A percentile compares a stretch with the other conserved stretches of the same genome.
Conservation (phyloP, 1,139 yeast genomes). For the Spathaspora sp. region DNA sequence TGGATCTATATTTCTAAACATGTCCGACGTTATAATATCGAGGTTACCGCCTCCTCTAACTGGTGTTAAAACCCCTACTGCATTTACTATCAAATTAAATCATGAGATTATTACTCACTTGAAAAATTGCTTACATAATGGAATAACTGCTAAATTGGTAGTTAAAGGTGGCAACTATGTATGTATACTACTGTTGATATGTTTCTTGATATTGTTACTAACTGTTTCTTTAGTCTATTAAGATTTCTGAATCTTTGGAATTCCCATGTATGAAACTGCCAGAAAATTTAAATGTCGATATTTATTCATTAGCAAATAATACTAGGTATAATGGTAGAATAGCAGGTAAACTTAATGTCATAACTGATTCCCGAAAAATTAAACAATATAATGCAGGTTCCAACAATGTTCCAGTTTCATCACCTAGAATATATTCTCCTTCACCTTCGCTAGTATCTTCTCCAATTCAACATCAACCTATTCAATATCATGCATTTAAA, state of each 20-base stretch:
- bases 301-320: conserved; percentile 21
- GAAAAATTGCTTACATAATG: conserved; percentile 16
- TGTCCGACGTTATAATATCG: not conserved
- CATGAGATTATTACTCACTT: conserved; percentile 25
- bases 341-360: conserved; percentile 30
- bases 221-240: conserved; percentile 24
- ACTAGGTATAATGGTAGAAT: conserved; percentile 30
- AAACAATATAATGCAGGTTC: conserved; percentile 16
- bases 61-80: not conserved
- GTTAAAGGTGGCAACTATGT: conserved; percentile 38
- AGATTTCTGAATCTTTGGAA: conserved; percentile 24
- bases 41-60: conserved; percentile 3
- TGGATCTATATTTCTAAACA: not conserved
- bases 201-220: conserved; percentile 3
- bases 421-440: conserved; percentile 10
- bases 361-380: conserved; percentile 31
- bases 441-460: conserved; percentile 5
- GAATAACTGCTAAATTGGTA: conserved; percentile 29
- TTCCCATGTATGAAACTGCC: conserved; percentile 37
- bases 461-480: not conserved
- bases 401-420: not conserved
- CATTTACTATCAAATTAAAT: conserved; percentile 26
- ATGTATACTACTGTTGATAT: conserved; percentile 15
- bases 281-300: conserved; percentile 38
- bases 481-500: conserved; percentile 16